Percentiles rank a stretch among this genome's conserved stretches.
Evolutionary conservation across 2,329 filamentous ascomycete species (phyloP).

Genomic region (Fusarium caatingaense): DNA sequence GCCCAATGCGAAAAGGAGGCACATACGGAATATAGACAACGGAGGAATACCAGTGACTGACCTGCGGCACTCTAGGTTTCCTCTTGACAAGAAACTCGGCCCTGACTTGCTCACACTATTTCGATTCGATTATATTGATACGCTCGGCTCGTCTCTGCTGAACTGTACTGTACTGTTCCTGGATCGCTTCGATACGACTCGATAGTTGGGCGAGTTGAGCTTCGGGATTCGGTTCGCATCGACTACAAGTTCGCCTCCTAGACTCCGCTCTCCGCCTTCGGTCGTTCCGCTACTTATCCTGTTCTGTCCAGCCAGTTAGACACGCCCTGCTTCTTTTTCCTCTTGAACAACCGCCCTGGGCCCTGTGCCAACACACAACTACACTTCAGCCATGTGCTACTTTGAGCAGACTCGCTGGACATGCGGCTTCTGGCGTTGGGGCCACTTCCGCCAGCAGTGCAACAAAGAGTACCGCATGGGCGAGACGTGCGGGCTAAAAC

Average conservation of each 20-base stretch:
- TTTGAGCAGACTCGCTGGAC: constrained; percentile 88
- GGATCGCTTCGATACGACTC: constrained; percentile 19
- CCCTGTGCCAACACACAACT: constrained; percentile 35
- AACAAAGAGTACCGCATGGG: constrained; percentile 94
- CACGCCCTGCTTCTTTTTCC: constrained; percentile 3
- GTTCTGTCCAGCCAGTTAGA: constrained; percentile 27
- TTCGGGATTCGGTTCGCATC: constrained; percentile 35
- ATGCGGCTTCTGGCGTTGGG: constrained; percentile 96
- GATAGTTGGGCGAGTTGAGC: constrained; percentile 23
- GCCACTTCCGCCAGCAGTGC: constrained; percentile 91
- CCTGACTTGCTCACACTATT: constrained; percentile 18
- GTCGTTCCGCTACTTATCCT: constrained; percentile 30
- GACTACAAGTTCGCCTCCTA: constrained; percentile 31
- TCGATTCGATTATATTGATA: constrained; percentile 8
- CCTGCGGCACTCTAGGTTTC: constrained; percentile 23
- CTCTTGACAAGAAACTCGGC: constrained; percentile 14
- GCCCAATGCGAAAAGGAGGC: constrained; percentile 11
- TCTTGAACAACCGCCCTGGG: constrained; percentile 19
- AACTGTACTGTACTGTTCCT: background rate
- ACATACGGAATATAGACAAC: constrained; percentile 5
- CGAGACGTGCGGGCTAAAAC: constrained; percentile 94
- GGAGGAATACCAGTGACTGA: constrained; percentile 24
- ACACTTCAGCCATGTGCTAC: constrained; percentile 80
- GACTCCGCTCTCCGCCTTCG: constrained; percentile 35
- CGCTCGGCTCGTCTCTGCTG: constrained; percentile 6